Percentiles rank a stretch among this genome's conserved stretches.
phyloP scores from a whole-genome alignment of 2,329 filamentous ascomycete genomes.

The Hirsutella rhossiliensis region DNA sequence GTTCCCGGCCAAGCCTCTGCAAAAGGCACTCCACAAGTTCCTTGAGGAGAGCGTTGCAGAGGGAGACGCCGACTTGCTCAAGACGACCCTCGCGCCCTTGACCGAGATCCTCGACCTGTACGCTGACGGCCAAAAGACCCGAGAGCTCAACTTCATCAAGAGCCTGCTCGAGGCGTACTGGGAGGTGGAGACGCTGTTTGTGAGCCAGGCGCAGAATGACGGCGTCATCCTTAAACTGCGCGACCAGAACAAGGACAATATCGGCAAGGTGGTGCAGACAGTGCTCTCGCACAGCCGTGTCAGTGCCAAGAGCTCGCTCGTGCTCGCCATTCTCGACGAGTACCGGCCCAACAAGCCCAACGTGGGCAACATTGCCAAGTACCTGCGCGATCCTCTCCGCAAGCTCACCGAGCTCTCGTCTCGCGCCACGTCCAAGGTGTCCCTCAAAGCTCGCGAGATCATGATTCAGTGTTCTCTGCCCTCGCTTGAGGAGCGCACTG shows the following conservation, averaged over 20 bases:
- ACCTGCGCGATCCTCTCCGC: conserved; percentile 71
- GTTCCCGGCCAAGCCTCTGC: conserved; percentile 82
- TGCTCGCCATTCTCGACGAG: conserved; percentile 83
- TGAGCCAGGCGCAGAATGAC: conserved; percentile 79
- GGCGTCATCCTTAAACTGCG: conserved; percentile 87
- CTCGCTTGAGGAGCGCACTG: conserved; percentile 85
- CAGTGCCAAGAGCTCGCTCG: conserved; percentile 83
- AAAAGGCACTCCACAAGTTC: conserved; percentile 78
- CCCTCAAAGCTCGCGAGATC: conserved; percentile 91
- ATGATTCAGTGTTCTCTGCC: conserved; percentile 95
- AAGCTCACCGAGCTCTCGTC: conserved; percentile 80
- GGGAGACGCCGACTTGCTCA: conserved; percentile 62
- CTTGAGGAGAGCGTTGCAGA: conserved; percentile 71
- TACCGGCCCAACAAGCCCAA: conserved; percentile 93
- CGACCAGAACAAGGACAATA: conserved; percentile 93
- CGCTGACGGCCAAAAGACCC: conserved; percentile 75
- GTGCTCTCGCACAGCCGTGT: conserved; percentile 92
- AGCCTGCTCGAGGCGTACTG: conserved; percentile 71
- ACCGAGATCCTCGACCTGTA: conserved; percentile 70
- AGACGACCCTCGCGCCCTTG: conserved; percentile 61
- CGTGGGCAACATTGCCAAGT: conserved; percentile 76
- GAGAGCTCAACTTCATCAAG: conserved; percentile 76
- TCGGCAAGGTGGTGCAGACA: conserved; percentile 70
- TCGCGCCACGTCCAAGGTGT: conserved; percentile 79
- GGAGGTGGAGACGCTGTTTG: conserved; percentile 77